phyloP scores from a whole-genome alignment of 1,139 yeast species.

The Yamadazyma jaroonii region DNA sequence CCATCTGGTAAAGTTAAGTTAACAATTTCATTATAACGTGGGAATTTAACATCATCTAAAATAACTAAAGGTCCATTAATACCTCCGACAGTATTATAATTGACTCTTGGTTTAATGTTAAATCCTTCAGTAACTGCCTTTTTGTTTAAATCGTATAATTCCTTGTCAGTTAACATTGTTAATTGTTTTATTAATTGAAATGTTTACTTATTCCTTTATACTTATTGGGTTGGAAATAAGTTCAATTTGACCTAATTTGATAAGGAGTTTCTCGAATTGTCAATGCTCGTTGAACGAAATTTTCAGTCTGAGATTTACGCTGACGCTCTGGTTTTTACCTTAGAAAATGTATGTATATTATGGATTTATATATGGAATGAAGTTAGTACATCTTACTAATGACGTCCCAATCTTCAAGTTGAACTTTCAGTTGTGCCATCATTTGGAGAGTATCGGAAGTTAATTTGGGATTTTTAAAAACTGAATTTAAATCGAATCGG shows the following conservation, averaged over 20 bases:
- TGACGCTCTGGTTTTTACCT: neutral
- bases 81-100: slow-evolving; percentile 95
- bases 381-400: slow-evolving; percentile 30
- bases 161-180: slow-evolving; percentile 46
- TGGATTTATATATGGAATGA: neutral
- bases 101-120: slow-evolving; percentile 83
- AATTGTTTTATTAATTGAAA: neutral
- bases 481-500: slow-evolving; percentile 8
- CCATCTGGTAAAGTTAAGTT: slow-evolving; percentile 97
- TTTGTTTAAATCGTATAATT: slow-evolving; percentile 75
- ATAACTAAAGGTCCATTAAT: slow-evolving; percentile 98
- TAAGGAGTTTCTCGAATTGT: slow-evolving; percentile 7
- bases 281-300: slow-evolving; percentile 6
- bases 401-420: slow-evolving; percentile 43
- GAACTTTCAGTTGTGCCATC: slow-evolving; percentile 27
- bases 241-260: slow-evolving; percentile 3
- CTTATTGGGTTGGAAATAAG: neutral
- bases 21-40: slow-evolving; percentile 94
- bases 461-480: slow-evolving; percentile 5
- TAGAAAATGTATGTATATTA: neutral
- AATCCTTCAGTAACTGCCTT: slow-evolving; percentile 90
- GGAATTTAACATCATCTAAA: slow-evolving; percentile 93
- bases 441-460: slow-evolving; percentile 11
- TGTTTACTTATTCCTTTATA: neutral
- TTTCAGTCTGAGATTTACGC: neutral